Percentiles rank a stretch among this genome's conserved stretches.
These are phyloP conservation scores for Delonix regia DNA, from an alignment of 306 rosid genomes.

Conservation along the genomic window DNA sequence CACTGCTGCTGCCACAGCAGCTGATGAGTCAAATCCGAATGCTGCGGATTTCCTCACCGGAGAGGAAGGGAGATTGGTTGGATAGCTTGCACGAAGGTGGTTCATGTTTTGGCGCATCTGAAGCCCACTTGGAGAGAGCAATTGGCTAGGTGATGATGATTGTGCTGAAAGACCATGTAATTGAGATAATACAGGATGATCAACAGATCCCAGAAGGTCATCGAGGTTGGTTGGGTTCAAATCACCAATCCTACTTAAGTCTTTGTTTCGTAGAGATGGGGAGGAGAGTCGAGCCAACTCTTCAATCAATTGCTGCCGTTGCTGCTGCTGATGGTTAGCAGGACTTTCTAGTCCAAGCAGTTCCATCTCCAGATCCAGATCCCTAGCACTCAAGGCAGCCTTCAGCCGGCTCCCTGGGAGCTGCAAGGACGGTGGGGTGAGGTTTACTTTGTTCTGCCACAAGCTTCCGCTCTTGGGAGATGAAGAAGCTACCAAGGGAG, in stretches of 20 bases:
- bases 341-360: slow-evolving; percentile 68
- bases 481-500: slow-evolving; percentile 70
- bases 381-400: slow-evolving; percentile 82
- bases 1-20: slow-evolving; percentile 86
- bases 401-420: slow-evolving; percentile 87
- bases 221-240: slow-evolving; percentile 87
- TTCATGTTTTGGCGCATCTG: slow-evolving; percentile 86
- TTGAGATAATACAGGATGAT: slow-evolving; percentile 65
- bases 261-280: slow-evolving; percentile 59
- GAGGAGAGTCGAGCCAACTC: slow-evolving; percentile 90
- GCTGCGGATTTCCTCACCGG: slow-evolving; percentile 77
- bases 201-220: slow-evolving; percentile 73
- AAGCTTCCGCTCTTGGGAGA: slow-evolving; percentile 79
- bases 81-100: slow-evolving; percentile 89
- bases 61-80: slow-evolving; percentile 71
- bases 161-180: slow-evolving; percentile 64
- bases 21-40: slow-evolving; percentile 77
- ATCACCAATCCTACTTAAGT: slow-evolving; percentile 63
- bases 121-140: slow-evolving; percentile 64
- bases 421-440: slow-evolving; percentile 90
- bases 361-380: slow-evolving; percentile 81
- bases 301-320: slow-evolving; percentile 67
- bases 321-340: slow-evolving; percentile 58
- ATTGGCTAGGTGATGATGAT: slow-evolving; percentile 61
- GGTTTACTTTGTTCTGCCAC: slow-evolving; percentile 88